Evolutionary conservation across 306 rosid species (phyloP).

Genomic region (Malus orientalis): DNA sequence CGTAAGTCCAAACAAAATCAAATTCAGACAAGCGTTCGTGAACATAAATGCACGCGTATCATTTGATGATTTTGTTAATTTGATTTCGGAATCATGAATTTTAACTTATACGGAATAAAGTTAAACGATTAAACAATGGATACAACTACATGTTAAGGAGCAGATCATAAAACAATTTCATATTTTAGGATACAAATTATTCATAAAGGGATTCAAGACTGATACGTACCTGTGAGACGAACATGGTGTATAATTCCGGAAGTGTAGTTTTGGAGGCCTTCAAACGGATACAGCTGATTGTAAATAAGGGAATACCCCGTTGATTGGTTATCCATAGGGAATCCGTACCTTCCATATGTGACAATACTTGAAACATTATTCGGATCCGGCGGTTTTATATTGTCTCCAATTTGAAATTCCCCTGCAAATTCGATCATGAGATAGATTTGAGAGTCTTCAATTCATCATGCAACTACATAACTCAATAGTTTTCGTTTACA

Average conservation of each 20-base stretch:
- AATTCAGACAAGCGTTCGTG: background rate
- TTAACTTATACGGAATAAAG: background rate
- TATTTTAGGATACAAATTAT: background rate
- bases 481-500: background rate
- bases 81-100: background rate
- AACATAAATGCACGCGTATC: background rate
- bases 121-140: background rate
- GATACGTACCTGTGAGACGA: slow-evolving; percentile 55
- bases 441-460: background rate
- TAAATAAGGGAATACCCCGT: slow-evolving; percentile 63
- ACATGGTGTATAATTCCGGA: slow-evolving; percentile 94
- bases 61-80: background rate
- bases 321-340: slow-evolving; percentile 27
- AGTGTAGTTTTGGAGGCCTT: slow-evolving; percentile 88
- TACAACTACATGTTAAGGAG: too few species aligned
- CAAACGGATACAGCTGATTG: slow-evolving; percentile 75
- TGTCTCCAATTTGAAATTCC: slow-evolving; percentile 77
- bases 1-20: background rate
- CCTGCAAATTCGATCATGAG: slow-evolving; percentile 34
- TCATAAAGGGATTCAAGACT: background rate
- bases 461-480: background rate
- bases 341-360: slow-evolving; percentile 44
- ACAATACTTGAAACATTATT: slow-evolving; percentile 52
- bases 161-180: background rate
- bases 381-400: slow-evolving; percentile 57